phyloP scores from a whole-genome alignment of 306 rosid genomes.

The Quercus agrifolia region DNA sequence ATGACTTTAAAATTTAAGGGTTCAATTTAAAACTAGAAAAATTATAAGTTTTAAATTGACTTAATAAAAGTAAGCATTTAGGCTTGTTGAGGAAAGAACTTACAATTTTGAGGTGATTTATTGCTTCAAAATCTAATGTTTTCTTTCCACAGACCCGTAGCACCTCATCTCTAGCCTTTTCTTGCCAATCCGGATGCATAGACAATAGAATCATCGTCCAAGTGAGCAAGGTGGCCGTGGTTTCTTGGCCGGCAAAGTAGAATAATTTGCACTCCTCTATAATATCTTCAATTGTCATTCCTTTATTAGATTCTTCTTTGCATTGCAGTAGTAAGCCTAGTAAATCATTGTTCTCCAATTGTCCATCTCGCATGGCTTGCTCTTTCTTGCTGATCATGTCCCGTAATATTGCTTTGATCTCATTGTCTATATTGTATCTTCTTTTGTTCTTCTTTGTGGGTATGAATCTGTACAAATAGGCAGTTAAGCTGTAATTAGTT shows the following conservation, averaged over 20 bases:
- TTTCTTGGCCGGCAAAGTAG: conserved; percentile 54
- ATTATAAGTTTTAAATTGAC: too few relatives aligned
- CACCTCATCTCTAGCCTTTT: conserved; percentile 45
- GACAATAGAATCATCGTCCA: conserved; percentile 46
- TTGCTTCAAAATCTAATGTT: conserved; percentile 20
- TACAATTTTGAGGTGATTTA: not conserved
- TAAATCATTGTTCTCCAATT: conserved; percentile 25
- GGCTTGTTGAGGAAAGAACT: too few relatives aligned
- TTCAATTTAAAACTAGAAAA: too few relatives aligned
- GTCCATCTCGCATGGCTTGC: conserved; percentile 21
- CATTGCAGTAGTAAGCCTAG: conserved; percentile 32
- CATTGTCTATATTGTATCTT: conserved; percentile 30
- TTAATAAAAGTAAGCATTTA: too few relatives aligned
- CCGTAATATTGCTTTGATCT: conserved; percentile 29
- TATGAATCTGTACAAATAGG: conserved; percentile 22
- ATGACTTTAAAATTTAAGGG: too few relatives aligned
- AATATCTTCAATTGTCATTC: conserved; percentile 39
- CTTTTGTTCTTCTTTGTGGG: conserved; percentile 41
- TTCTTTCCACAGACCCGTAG: conserved; percentile 22
- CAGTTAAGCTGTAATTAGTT: not conserved
- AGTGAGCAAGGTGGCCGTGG: conserved; percentile 42
- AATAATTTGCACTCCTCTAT: conserved; percentile 57
- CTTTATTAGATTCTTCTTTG: conserved; percentile 15
- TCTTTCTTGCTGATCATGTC: conserved; percentile 32
- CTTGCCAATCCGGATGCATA: conserved; percentile 45